Evolutionary conservation across 2,329 filamentous ascomycete genomes (phyloP).

Genomic region (Colletotrichum tropicale): DNA sequence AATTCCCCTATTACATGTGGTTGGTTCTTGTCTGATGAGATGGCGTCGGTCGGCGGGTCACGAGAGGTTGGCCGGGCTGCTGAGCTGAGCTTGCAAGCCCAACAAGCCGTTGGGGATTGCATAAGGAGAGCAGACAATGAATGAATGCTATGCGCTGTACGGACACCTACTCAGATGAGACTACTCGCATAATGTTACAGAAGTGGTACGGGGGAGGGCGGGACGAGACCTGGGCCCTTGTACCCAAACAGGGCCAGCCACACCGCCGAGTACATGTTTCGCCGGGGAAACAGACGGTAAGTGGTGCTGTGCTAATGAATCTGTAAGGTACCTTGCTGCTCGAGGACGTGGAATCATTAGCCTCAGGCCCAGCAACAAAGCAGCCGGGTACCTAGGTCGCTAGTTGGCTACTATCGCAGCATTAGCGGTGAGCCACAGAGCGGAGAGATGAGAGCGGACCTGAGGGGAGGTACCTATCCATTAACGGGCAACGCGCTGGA

Average conservation of each 20-base stretch:
- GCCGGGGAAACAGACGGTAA: background rate
- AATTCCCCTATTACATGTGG: background rate
- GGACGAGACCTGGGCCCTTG: slow-evolving; percentile 11
- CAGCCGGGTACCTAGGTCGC: background rate
- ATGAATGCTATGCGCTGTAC: background rate
- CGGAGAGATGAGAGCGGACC: slow-evolving; percentile 17
- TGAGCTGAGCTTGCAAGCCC: background rate
- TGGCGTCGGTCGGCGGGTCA: background rate
- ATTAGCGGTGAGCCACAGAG: slow-evolving; percentile 17
- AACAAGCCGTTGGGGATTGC: background rate
- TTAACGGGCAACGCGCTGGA: slow-evolving; percentile 7
- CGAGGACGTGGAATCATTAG: background rate
- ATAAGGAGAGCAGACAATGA: background rate
- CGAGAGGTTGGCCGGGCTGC: background rate
- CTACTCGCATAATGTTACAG: slow-evolving; percentile 19
- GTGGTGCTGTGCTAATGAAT: background rate
- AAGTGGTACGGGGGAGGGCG: slow-evolving; percentile 14
- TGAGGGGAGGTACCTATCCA: background rate
- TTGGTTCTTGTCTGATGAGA: background rate
- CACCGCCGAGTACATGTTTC: slow-evolving; percentile 9
- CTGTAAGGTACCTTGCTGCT: background rate
- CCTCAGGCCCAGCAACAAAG: background rate
- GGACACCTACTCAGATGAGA: background rate
- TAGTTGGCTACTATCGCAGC: background rate
- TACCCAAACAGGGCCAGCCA: slow-evolving; percentile 5